Base-by-base conservation (phyloP, 2,329 filamentous ascomycete species). In the Neophaeococcomyces mojaviensis region DNA sequence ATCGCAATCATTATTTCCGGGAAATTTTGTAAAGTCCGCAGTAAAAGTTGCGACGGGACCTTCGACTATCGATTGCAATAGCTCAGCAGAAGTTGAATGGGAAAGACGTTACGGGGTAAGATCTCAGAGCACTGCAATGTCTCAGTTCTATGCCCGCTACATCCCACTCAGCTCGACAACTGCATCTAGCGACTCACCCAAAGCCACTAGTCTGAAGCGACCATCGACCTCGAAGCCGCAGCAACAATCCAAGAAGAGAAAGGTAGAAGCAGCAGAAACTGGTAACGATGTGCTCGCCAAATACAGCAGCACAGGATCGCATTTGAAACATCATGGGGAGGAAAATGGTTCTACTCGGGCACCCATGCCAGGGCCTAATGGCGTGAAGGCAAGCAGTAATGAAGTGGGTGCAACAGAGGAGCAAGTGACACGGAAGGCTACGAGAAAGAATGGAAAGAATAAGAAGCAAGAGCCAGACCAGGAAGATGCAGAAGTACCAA, bases 61-160 rank as follows among this genome's bases (percentile, higher is more conserved):
- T 28, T 28, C n/a, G n/a, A n/a, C n/a, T n/a, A n/a, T n/a, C n/a
- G n/a, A n/a, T n/a, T n/a, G n/a, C n/a, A n/a, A n/a, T n/a, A n/a
- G 24, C 24, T 28, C 24, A 28, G 10, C 24, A 28, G n/a, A n/a
- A n/a, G n/a, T n/a, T n/a, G n/a, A n/a, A n/a, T n/a, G n/a, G n/a
- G n/a, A n/a, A n/a, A n/a, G n/a, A n/a, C n/a, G n/a, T n/a, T n/a
- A n/a, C n/a, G n/a, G n/a, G n/a, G n/a, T n/a, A n/a, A n/a, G n/a
- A n/a, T n/a, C n/a, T n/a, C n/a, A n/a, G 34, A 16, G 10, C 26
- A 28, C 13, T 19, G 19, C n/a, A 24, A 76, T 76, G 71, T 63
- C 69, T 44, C 64, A 66, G 39, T 64, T 73, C 30, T 71, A 73
- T 52, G 62, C 66, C 24, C 66, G 69, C 43, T 71, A 73, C 54